Percentiles rank a stretch among this genome's conserved stretches.
Conservation (phyloP, 2,329 filamentous ascomycete genomes). For the Claviceps fusiformis region DNA sequence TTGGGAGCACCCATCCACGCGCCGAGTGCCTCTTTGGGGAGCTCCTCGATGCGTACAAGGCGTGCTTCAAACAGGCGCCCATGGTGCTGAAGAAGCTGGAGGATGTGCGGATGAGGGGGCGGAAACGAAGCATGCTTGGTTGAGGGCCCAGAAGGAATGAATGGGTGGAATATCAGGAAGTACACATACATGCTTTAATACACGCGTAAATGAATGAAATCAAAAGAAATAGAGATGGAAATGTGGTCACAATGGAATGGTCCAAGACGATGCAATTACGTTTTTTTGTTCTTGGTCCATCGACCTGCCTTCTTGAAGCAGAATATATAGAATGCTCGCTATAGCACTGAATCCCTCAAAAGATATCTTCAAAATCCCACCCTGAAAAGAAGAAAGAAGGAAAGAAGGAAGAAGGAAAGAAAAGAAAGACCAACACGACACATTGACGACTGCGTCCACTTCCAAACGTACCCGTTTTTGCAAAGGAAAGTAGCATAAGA, state of each 20-base stretch:
- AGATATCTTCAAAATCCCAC: not conserved
- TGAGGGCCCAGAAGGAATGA: conserved; percentile 23
- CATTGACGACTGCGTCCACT: not conserved
- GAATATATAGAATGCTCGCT: conserved; percentile 4
- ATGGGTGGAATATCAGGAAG: not conserved
- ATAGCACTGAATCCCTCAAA: not conserved
- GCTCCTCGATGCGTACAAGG: conserved; percentile 60
- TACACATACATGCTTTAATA: not conserved
- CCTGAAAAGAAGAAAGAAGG: no score
- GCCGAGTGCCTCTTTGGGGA: conserved; percentile 65
- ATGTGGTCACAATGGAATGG: not conserved
- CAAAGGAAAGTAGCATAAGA: not conserved
- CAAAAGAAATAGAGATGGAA: no score
- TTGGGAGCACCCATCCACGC: conserved; percentile 84
- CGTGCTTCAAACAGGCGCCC: conserved; percentile 60
- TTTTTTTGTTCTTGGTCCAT: not conserved
- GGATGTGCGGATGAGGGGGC: conserved; percentile 82
- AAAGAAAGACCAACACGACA: not conserved
- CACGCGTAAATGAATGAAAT: not conserved
- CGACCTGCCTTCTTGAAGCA: not conserved
- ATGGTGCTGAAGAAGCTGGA: conserved; percentile 70
- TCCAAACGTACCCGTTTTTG: not conserved
- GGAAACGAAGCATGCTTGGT: conserved; percentile 95
- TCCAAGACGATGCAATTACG: not conserved
- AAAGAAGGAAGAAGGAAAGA: not conserved